Evolutionary conservation across 1,284 basidiomycete species (phyloP), one percentile per base, ranked within the genome.

Genomic region (Rhodotorula glutinis): DNA sequence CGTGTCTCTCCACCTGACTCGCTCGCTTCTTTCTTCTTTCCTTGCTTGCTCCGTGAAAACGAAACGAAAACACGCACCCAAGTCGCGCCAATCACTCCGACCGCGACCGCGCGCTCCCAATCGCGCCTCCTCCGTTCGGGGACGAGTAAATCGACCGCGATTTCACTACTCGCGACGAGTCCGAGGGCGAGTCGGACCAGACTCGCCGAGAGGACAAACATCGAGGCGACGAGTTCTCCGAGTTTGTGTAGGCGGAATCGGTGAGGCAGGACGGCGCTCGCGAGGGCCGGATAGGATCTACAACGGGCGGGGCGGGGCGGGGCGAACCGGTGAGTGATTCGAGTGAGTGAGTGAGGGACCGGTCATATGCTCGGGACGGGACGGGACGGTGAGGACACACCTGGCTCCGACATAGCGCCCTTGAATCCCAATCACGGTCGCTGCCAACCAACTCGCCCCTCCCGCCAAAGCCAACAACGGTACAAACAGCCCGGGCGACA

Each of bases 321-420:
- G 14, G 27, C 29, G n/a, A 16, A 16, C 27, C 9, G 27, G 16
- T 25, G 3, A n/a, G 9, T 16, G 10, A 19, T 2, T 43, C 41
- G 16, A 14, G 44, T 29, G 13, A 47, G 41, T 25, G 14, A 33
- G 30, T 16, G 19, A 11, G 29, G 30, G n/a, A 57, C 60, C 30
- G n/a, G n/a, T n/a, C n/a, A n/a, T n/a, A n/a, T n/a, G n/a, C n/a
- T n/a, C n/a, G n/a, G n/a, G n/a, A n/a, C n/a, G n/a, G n/a, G n/a
- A n/a, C n/a, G n/a, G n/a, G n/a, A n/a, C n/a, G n/a, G n/a, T n/a
- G n/a, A n/a, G n/a, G n/a, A n/a, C n/a, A n/a, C 16, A 73, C 59
- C 66, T 54, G 3, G 75, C 73, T 1, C 76, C 76, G 13, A 76
- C 75, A 55, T 77, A 77, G 29, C 76, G 71, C 27, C 69, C 73